Conservation (phyloP, 2,329 filamentous ascomycete genomes). For the Fusarium annulatum region DNA sequence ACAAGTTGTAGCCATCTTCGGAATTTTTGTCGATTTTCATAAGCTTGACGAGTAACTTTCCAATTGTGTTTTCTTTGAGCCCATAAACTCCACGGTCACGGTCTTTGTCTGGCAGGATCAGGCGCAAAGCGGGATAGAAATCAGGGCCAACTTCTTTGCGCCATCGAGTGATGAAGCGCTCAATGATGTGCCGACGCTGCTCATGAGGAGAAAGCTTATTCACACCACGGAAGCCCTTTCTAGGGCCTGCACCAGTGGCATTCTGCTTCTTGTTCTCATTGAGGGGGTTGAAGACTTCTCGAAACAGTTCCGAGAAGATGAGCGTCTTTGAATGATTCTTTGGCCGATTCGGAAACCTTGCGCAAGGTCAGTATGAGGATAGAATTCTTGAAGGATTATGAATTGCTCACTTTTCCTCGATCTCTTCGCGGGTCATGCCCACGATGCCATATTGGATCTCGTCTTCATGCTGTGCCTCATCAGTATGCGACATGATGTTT, state of each 20-base stretch:
- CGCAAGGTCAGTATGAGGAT: slow-evolving; percentile 31
- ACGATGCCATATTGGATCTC: slow-evolving; percentile 60
- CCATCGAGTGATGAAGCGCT: slow-evolving; percentile 88
- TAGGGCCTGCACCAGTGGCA: slow-evolving; percentile 65
- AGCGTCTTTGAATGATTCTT: slow-evolving; percentile 83
- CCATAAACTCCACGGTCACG: slow-evolving; percentile 93
- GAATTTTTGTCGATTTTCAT: slow-evolving; percentile 93
- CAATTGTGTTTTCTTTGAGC: slow-evolving; percentile 91
- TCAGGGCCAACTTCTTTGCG: slow-evolving; percentile 88
- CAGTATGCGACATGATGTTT: slow-evolving; percentile 27
- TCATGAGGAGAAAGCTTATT: slow-evolving; percentile 77
- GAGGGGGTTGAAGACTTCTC: slow-evolving; percentile 82
- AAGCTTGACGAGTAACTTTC: slow-evolving; percentile 88
- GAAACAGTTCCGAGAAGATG: slow-evolving; percentile 83
- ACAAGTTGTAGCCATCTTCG: slow-evolving; percentile 84
- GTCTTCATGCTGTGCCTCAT: slow-evolving; percentile 62
- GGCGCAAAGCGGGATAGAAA: slow-evolving; percentile 90
- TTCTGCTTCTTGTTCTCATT: slow-evolving; percentile 83
- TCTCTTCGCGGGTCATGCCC: slow-evolving; percentile 54
- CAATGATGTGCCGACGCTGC: slow-evolving; percentile 81
- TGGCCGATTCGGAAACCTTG: slow-evolving; percentile 85
- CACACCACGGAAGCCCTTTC: slow-evolving; percentile 68
- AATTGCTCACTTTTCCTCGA: slow-evolving; percentile 56
- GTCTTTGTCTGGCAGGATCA: slow-evolving; percentile 94
- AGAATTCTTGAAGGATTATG: too few species aligned